Evolutionary conservation across 208 protist species (phyloP), one percentile per base, ranked within the genome.

Genomic region (Trypanosoma rangeli): DNA sequence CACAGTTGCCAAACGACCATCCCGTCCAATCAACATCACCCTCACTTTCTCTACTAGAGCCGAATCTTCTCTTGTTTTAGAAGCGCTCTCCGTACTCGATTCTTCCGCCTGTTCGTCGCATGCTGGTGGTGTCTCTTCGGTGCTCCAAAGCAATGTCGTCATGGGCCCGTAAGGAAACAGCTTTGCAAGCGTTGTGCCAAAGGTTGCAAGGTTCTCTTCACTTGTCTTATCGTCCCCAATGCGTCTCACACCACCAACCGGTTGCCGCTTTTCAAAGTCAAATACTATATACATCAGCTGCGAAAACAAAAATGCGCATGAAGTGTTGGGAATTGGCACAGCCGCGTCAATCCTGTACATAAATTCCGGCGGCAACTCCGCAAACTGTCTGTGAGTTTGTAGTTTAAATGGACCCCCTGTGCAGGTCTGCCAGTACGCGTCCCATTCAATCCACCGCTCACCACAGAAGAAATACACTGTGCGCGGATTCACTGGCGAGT

Each of bases 251-350:
- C 33, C n/a, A 65, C 69, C 49, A 50, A 77, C 60, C 50, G 69
- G 55, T 28, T 13, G 12, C 28, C 42, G 39, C 10, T 64, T 44
- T 22, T 24, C 42, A n/a, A 89, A 24, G 64, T 94, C 79, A 56
- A 92, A 90, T 1, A 89, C 59, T 48, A 87, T 48, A 74, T 85
- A 94, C 29, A 64, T 60, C 1, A 71, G 72, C 13, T 87, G 82
- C 2, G 74, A 78, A 64, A 92, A 92, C 67, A 92, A 83, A 29
- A 94, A 73, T 29, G 80, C 79, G 12, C 72, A 78, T 31, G 82
- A 64, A 39, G 86, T 79, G 10, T 69, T 72, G 5, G 81, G 81
- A 24, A 87, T 64, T 9, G 80, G 66, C 4, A 88, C 64, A 10
- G 80, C 84, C 8, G 74, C 73, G 44, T 90, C 80, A 57, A 86